These are phyloP conservation scores for Phytophthora multivora DNA, from an alignment of 352 stramenopile genomes.

Conservation along the genomic window DNA sequence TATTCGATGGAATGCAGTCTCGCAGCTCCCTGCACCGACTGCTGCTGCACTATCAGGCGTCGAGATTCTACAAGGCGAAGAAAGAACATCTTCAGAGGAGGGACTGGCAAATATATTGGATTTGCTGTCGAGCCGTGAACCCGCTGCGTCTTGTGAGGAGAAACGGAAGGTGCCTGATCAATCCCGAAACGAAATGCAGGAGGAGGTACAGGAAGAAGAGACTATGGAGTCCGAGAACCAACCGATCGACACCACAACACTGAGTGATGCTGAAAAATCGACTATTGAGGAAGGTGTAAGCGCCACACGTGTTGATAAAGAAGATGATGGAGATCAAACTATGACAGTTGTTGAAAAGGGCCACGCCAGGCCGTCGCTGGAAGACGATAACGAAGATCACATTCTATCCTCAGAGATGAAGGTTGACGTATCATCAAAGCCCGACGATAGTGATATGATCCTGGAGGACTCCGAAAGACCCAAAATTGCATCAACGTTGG, in stretches of 20 bases:
- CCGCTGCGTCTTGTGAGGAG: not conserved
- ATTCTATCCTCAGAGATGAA: not conserved
- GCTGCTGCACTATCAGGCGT: conserved; percentile 15
- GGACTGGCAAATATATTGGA: conserved; percentile 25
- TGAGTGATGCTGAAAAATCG: not conserved
- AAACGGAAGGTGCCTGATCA: not conserved
- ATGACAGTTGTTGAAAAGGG: conserved; percentile 8
- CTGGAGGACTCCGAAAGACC: not conserved
- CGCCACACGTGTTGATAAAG: not conserved
- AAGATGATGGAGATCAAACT: conserved; percentile 7
- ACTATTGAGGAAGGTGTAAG: not conserved
- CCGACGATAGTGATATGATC: not conserved
- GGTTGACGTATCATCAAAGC: not conserved
- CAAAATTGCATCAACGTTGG: not conserved
- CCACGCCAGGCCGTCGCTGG: not conserved
- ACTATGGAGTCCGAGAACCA: not conserved
- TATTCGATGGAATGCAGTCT: conserved; percentile 46
- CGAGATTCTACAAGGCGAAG: conserved; percentile 22
- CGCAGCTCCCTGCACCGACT: conserved; percentile 7
- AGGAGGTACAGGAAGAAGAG: not conserved
- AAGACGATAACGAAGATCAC: not conserved
- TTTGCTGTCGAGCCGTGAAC: conserved; percentile 10
- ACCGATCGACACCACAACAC: not conserved
- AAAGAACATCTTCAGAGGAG: conserved; percentile 28
- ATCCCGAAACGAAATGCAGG: not conserved